Conservation (phyloP, 352 stramenopile species). For the Pythium phragmitis region DNA sequence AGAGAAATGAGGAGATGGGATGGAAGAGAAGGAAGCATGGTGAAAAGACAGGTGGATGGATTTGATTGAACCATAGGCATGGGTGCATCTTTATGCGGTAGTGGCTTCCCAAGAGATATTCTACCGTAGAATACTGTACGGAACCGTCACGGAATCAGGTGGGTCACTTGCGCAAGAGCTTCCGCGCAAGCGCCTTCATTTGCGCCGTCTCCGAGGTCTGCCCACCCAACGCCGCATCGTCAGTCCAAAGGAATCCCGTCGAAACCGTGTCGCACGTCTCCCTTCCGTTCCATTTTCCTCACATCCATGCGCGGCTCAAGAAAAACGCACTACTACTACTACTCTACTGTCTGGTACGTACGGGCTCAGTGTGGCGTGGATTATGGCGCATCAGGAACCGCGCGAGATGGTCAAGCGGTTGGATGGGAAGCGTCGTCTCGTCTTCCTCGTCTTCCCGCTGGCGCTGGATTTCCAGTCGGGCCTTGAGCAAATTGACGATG, state of each 20-base stretch:
- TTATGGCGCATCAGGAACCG: slow-evolving; percentile 70
- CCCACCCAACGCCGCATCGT: slow-evolving; percentile 2
- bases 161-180: slow-evolving; percentile 23
- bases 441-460: slow-evolving; percentile 39
- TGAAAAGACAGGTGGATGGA: neutral
- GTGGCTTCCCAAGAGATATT: neutral
- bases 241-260: neutral
- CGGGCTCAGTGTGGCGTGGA: slow-evolving; percentile 45
- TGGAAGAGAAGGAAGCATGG: neutral
- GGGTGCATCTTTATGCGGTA: slow-evolving; percentile 11
- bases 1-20: neutral
- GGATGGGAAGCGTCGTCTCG: slow-evolving; percentile 37
- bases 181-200: slow-evolving; percentile 17
- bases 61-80: neutral
- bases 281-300: neutral
- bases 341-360: slow-evolving; percentile 25
- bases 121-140: neutral
- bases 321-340: neutral
- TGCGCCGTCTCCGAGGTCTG: slow-evolving; percentile 14
- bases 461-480: slow-evolving; percentile 32
- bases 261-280: neutral
- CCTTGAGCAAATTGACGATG: slow-evolving; percentile 55
- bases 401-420: slow-evolving; percentile 64
- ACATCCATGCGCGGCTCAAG: neutral
- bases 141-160: neutral